Base-by-base conservation (phyloP, 2,329 filamentous ascomycete species). In the Colletotrichum theobromicola region DNA sequence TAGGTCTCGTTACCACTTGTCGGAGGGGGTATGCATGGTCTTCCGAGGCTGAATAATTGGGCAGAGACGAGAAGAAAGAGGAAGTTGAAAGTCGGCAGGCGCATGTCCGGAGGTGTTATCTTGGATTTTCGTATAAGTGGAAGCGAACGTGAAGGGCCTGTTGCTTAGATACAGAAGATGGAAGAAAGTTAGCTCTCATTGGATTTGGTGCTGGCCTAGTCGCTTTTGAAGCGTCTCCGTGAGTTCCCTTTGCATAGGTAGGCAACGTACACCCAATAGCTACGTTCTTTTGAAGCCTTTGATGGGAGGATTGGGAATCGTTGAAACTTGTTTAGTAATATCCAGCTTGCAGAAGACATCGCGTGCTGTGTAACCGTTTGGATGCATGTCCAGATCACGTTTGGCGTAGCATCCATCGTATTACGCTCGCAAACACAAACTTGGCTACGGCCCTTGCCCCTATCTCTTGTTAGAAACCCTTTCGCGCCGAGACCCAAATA, bases 61-160 rank as follows among this genome's bases (percentile, higher is more conserved):
- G 53, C 53, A 8, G 16, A 57, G 24, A 16, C 18, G 16, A 26
- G 21, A 12, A 18, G 42, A 57, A 1, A 18, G 16, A 28, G 21
- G 7, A 57, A 28, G 53, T 18, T 57, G 15, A 57, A 18, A 18
- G 7, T 50, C 42, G 42, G 6, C 21, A 50, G 42, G 42, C 42
- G 42, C 42, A 50, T 50, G 10, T 1, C 13, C n/a, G 10, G n/a
- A 0, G 10, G 10, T 1, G 42, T 21, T 1, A 18, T 21, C 6
- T 7, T 0, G 42, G 42, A 50, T 0, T 50, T n/a, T 13, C 13
- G 10, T 50, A n/a, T 21, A 0, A n/a, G 6, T 21, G n/a, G 0
- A 21, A 21, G 42, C 10, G 3, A 50, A 21, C 6, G 10, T 50
- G 0, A 0, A 21, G 42, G 42, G 18, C 0, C 0, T 13, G 42